Evolutionary conservation across 2,329 filamentous ascomycete species (phyloP).

Genomic region (Leptographium wingfieldii): DNA sequence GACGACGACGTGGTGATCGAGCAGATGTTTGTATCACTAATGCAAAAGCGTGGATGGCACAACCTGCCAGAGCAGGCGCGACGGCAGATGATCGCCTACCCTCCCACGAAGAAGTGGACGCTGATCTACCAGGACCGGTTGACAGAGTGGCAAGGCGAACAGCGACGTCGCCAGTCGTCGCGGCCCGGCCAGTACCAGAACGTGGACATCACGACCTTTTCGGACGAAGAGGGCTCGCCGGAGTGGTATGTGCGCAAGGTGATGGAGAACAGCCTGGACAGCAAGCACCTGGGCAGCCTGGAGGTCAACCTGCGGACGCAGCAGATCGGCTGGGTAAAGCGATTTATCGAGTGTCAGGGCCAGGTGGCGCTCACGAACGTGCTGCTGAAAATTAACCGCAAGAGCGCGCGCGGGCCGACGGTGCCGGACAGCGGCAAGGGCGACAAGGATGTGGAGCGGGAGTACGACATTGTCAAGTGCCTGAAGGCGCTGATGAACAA

Average conservation of each 20-base stretch:
- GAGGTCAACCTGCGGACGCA: constrained; percentile 92
- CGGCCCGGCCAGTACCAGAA: constrained; percentile 59
- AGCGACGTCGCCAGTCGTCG: constrained; percentile 69
- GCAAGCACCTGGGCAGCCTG: constrained; percentile 82
- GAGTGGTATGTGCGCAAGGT: constrained; percentile 98
- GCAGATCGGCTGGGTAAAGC: constrained; percentile 93
- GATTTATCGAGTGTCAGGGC: constrained; percentile 93
- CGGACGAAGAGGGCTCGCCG: constrained; percentile 88
- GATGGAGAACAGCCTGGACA: constrained; percentile 87
- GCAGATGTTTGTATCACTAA: constrained; percentile 80
- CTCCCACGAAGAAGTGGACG: constrained; percentile 93
- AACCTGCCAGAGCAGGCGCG: constrained; percentile 89
- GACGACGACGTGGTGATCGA: constrained; percentile 75
- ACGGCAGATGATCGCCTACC: constrained; percentile 92
- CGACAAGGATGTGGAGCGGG: constrained; percentile 76
- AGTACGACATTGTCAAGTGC: constrained; percentile 97
- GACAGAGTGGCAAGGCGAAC: constrained; percentile 86
- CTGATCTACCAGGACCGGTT: constrained; percentile 89
- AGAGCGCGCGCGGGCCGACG: constrained; percentile 61
- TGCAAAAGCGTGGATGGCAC: constrained; percentile 97
- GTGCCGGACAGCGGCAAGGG: constrained; percentile 42
- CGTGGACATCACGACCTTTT: constrained; percentile 59
- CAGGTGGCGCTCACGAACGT: constrained; percentile 93
- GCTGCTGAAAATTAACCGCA: constrained; percentile 84
- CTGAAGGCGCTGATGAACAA: constrained; percentile 98